phyloP scores from a whole-genome alignment of 2,329 filamentous ascomycete species.

The Nothophoma quercina region DNA sequence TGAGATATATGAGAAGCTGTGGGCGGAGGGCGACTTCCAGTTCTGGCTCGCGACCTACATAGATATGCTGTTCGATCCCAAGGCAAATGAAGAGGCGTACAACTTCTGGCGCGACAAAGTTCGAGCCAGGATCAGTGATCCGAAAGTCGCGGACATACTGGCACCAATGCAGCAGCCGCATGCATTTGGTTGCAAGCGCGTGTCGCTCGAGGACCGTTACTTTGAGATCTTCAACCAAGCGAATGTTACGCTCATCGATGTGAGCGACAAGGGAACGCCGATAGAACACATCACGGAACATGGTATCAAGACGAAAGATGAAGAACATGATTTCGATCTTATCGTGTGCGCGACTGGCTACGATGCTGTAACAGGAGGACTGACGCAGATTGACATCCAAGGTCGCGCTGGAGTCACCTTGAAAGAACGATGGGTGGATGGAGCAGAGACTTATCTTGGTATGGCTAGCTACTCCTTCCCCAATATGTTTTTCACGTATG shows the following conservation, averaged over 20 bases:
- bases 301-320: conserved; percentile 57
- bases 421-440: too few relatives aligned
- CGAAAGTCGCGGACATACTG: conserved; percentile 49
- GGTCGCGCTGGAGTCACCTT: too few relatives aligned
- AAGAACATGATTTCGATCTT: conserved; percentile 60
- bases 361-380: conserved; percentile 50
- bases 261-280: conserved; percentile 36
- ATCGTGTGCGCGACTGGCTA: conserved; percentile 59
- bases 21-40: conserved; percentile 30
- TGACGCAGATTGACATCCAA: too few relatives aligned
- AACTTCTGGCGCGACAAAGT: conserved; percentile 55
- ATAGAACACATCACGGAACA: conserved; percentile 58
- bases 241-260: conserved; percentile 59
- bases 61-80: conserved; percentile 46
- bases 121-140: conserved; percentile 45
- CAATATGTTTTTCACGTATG: conserved; percentile 56
- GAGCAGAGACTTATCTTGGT: too few relatives aligned
- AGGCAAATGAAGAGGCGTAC: conserved; percentile 52
- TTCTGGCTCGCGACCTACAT: conserved; percentile 41
- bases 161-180: conserved; percentile 47
- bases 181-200: conserved; percentile 33
- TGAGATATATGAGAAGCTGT: conserved; percentile 28
- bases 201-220: conserved; percentile 39
- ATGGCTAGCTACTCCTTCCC: conserved; percentile 23
- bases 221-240: conserved; percentile 49